Evolutionary conservation across 139 green algal species (phyloP), one percentile per base, ranked within the genome.

Genomic region (Pycnococcus provasolii): DNA sequence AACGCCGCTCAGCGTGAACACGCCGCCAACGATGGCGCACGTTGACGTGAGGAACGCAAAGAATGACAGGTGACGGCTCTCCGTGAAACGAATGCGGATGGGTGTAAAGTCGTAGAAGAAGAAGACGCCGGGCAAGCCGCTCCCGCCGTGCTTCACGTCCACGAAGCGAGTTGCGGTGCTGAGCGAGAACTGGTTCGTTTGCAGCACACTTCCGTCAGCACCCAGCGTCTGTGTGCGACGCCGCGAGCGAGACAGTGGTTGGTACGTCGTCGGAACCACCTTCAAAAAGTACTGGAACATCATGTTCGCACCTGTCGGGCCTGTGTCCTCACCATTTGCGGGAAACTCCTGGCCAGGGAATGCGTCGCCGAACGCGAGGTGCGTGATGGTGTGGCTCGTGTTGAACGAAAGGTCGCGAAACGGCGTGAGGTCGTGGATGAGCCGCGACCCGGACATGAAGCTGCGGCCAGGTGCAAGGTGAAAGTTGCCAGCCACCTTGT

Each of bases 211-310:
- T 43, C 13, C 41, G 58, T 51, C 40, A 5, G 39, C 11, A 8
- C 8, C 41, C 8, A 64, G 8, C 26, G 26, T 26, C 26, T 26
- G 26, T 26, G 26, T 26, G 26, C 26, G 26, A 26, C 26, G 26
- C 26, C 26, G 26, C 26, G 26, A 26, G 26, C 26, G 26, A 26
- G 26, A 26, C 26, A 26, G 26, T 26, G 50, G 51, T 1, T 6
- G n/a, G 40, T 64, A 64, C 58, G 15, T 48, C 58, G 58, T n/a
- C 58, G 58, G 58, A 6, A 64, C 58, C 11, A 91, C 87, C 80
- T 96, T 98, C 2, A 97, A 75, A 69, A 96, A 96, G 73, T 98
- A 99, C 68, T 98, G 90, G 76, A 84, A 95, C 84, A 92, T 88
- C 66, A 89, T 39, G 37, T 13, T 45, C 5, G 26, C 43, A 64